Evolutionary conservation across 306 rosid genomes (phyloP).

Genomic region (Mimosa pudica): DNA sequence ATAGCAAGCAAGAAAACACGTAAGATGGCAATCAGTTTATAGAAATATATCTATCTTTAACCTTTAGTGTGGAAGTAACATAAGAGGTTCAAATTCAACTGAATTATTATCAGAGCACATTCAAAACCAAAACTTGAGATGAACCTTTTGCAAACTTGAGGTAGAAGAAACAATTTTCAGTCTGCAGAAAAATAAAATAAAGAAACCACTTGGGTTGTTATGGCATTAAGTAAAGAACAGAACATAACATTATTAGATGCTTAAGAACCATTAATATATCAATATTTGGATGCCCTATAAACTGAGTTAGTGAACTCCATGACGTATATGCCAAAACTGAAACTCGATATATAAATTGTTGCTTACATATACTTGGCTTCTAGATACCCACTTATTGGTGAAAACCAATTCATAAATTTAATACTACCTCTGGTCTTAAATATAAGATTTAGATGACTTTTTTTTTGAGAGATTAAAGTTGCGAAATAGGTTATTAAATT

Average conservation of each 20-base stretch:
- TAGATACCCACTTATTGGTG: neutral
- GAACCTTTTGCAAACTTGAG: constrained; percentile 25
- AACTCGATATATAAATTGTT: neutral
- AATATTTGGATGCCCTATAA: neutral
- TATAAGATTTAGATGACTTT: too few species aligned
- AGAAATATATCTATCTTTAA: neutral
- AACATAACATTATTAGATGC: constrained; percentile 2
- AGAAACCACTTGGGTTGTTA: constrained; percentile 1
- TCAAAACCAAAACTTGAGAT: neutral
- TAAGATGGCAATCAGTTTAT: neutral
- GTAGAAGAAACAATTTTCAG: constrained; percentile 18
- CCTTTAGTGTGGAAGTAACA: neutral
- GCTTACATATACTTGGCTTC: neutral
- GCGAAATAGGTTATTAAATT: too few species aligned
- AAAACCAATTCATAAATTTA: neutral
- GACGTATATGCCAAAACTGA: neutral
- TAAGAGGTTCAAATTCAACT: neutral
- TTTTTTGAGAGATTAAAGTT: too few species aligned
- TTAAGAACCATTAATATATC: neutral
- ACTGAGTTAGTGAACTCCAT: neutral
- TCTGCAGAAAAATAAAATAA: constrained; percentile 14
- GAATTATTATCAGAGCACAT: neutral
- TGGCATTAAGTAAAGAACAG: neutral
- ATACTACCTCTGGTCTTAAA: too few species aligned
- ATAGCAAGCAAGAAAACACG: neutral